Conservation (phyloP, 192 early-diverging fungal species). For the Chytriomyces hyalinus region DNA sequence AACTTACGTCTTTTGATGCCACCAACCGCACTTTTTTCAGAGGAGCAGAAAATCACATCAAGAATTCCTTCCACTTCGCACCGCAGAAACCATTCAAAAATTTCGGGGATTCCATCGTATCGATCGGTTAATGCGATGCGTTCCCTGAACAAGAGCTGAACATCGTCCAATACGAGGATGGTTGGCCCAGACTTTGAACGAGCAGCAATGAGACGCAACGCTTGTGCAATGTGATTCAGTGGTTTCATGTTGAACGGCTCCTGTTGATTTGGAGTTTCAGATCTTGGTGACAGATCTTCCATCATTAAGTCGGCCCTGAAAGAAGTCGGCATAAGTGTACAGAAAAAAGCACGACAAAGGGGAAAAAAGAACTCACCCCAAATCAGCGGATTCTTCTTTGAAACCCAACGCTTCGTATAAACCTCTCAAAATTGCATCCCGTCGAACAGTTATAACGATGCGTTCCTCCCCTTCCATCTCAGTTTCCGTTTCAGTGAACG, state of each 20-base stretch:
- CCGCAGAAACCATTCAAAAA: slow-evolving; percentile 45
- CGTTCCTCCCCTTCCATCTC: slow-evolving; percentile 36
- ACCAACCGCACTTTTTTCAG: slow-evolving; percentile 38
- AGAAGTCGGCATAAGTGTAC: neutral
- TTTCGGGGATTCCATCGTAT: slow-evolving; percentile 41
- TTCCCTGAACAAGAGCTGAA: slow-evolving; percentile 45
- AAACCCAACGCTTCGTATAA: slow-evolving; percentile 20
- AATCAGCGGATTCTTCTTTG: too few relatives aligned
- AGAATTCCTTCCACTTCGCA: slow-evolving; percentile 43
- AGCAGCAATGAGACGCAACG: slow-evolving; percentile 38
- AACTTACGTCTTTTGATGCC: slow-evolving; percentile 33
- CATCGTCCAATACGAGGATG: slow-evolving; percentile 44
- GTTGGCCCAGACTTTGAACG: slow-evolving; percentile 26
- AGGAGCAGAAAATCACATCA: slow-evolving; percentile 45
- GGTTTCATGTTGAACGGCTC: slow-evolving; percentile 13
- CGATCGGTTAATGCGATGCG: slow-evolving; percentile 32
- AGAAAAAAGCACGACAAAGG: neutral
- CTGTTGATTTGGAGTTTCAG: neutral
- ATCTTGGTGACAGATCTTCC: neutral
- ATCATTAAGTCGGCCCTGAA: slow-evolving; percentile 17
- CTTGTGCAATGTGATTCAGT: slow-evolving; percentile 37
- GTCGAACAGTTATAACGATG: slow-evolving; percentile 17
- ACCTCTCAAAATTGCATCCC: slow-evolving; percentile 30
- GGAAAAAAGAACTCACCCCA: too few relatives aligned
- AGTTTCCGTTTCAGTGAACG: slow-evolving; percentile 33